Conservation (phyloP, 176 grass and related monocot species). For the Avena insularis region DNA sequence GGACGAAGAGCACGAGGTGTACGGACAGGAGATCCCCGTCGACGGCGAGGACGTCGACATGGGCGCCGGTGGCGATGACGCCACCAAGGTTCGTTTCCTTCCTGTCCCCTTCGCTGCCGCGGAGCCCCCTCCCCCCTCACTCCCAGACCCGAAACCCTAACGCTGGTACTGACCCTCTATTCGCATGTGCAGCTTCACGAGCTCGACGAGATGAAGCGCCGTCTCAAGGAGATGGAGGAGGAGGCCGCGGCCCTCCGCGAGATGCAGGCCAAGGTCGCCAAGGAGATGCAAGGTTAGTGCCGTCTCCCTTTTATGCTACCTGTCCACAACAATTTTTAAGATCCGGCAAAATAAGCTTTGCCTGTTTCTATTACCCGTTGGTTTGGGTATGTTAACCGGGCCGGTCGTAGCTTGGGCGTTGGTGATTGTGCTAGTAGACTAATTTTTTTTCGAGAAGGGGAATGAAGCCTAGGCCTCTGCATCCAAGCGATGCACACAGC, state of each 20-base stretch:
- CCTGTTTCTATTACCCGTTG: not conserved
- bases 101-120: not conserved
- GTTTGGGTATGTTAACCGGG: not conserved
- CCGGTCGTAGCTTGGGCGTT: not conserved
- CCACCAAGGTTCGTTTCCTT: conserved; percentile 44
- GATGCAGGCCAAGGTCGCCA: conserved; percentile 81
- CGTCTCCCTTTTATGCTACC: not conserved
- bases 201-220: conserved; percentile 86
- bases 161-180: conserved; percentile 16
- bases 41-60: conserved; percentile 76
- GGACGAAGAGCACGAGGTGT: conserved; percentile 79
- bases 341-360: not conserved
- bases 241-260: conserved; percentile 82
- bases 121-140: not conserved
- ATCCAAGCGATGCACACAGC: too few species aligned
- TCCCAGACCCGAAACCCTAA: conserved; percentile 42
- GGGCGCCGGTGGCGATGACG: conserved; percentile 44
- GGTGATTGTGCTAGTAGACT: not conserved
- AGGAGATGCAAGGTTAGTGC: conserved; percentile 80
- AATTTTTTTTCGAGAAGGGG: too few species aligned
- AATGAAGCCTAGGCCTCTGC: too few species aligned
- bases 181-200: conserved; percentile 53
- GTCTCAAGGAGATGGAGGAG: conserved; percentile 90
- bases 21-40: conserved; percentile 70
- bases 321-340: not conserved